Evolutionary conservation across 139 green algal species (phyloP), one percentile per base, ranked within the genome.

Genomic region (Edaphochlamys debaryana): DNA sequence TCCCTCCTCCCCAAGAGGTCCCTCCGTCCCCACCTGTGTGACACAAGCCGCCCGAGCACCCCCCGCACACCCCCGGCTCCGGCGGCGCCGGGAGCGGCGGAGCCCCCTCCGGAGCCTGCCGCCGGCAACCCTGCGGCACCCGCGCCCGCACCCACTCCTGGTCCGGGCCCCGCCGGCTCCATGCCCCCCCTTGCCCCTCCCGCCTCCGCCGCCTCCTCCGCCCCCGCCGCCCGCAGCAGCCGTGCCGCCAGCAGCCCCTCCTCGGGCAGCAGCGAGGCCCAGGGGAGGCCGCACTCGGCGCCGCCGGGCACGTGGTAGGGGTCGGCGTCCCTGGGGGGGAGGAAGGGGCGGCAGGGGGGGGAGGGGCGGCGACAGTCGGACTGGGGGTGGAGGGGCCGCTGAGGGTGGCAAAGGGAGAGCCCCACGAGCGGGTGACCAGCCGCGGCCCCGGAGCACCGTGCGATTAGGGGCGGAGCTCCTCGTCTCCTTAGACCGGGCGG

Each of bases 281-380:
- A 94, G 23, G 87, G 69, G 9, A 92, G 48, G n/a, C 91, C 77
- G 75, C 91, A 94, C 80, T 94, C 87, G 8, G 71, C 38, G 27
- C 89, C 86, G 23, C 79, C 69, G 0, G 56, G 60, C 22, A 32
- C 41, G 83, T 93, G 88, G 37, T 74, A 88, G 1, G 40, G 4
- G 38, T 91, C 84, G 1, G 23, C 54, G 0, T 58, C 41, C 23
- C 85, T 72, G 80, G 87, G 90, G 11, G 40, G 67, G 15, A 67
- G 60, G 60, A 37, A 7, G 6, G n/a, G n/a, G n/a, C n/a, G n/a
- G n/a, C 7, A 22, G 17, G 25, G 60, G 27, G 11, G 60, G 60
- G 6, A 38, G n/a, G 60, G 13, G 60, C 30, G 29, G 30, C 60
- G 30, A 22, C 30, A n/a, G n/a, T n/a, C n/a, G n/a, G n/a, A n/a